Base-by-base conservation (phyloP, 2,329 filamentous ascomycete species). In the Alternaria sp. region DNA sequence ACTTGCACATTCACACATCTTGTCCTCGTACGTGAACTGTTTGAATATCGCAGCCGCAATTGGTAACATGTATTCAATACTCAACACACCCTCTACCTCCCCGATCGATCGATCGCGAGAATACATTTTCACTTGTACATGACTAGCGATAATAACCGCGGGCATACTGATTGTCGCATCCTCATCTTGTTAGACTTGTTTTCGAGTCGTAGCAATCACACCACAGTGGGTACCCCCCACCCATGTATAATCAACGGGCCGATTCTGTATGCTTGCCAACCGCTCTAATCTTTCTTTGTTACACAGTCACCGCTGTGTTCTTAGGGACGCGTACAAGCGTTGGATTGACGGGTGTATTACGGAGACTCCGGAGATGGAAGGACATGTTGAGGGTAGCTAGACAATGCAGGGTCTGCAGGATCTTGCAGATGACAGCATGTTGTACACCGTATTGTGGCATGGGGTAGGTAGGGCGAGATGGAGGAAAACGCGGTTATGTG, bases 161-260 rank as follows among this genome's bases (percentile, higher is more conserved):
- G 46, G 28, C 46, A 36, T 24, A 34, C 32, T 36, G 18, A 36
- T 34, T 34, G 30, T 49, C 46, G 22, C 30, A 49, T 49, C 46
- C 30, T 49, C 46, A 49, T 49, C 32, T 49, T 36, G 20, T 18
- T 49, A 42, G 20, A 24, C 18, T 26, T 49, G 46, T 36, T 24
- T 16, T 22, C 32, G 46, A 49, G 30, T 49, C 46, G 39, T 34
- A 24, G 46, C 46, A 49, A 49, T 49, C 34, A 49, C 46, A 49
- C 32, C 46, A 34, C 30, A 36, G 46, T 38, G 46, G 46, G 32
- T 49, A 49, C 22, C 14, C 8, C 14, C 46, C 30, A 38, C 42
- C 42, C 22, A 7, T 24, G 30, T 49, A 36, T 26, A n/a, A 41
- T 11, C 18, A 48, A 38, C 46, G 46, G 46, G 20, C 46, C 46